Conservation (phyloP, 2,329 filamentous ascomycete species). For the Penicillium rolfsii region DNA sequence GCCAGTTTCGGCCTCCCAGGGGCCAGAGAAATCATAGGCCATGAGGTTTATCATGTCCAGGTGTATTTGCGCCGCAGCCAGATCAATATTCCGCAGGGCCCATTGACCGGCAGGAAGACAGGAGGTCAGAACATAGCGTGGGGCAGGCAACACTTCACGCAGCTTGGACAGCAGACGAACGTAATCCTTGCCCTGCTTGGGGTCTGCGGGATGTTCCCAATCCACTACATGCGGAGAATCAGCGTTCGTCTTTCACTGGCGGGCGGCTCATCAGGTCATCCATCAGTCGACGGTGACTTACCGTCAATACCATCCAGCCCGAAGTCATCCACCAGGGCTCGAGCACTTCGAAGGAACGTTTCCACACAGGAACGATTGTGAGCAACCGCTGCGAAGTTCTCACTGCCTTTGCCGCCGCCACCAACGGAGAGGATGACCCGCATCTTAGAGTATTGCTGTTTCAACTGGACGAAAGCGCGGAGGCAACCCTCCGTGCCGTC, state of each 20-base stretch:
- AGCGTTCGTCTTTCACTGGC: neutral
- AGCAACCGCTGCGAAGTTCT: conserved; percentile 70
- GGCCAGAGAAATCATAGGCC: conserved; percentile 77
- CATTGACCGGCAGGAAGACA: conserved; percentile 70
- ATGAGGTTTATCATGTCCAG: conserved; percentile 78
- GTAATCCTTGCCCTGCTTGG: conserved; percentile 70
- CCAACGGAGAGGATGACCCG: conserved; percentile 79
- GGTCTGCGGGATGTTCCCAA: conserved; percentile 75
- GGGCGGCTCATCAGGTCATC: too few relatives aligned
- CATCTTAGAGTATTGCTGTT: conserved; percentile 69
- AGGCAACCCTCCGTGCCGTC: conserved; percentile 73
- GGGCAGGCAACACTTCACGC: conserved; percentile 68
- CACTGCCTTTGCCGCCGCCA: conserved; percentile 65
- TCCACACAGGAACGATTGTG: conserved; percentile 63
- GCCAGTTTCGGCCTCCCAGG: conserved; percentile 68
- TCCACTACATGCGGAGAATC: conserved; percentile 61
- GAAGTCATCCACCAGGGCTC: conserved; percentile 69
- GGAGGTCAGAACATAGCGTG: conserved; percentile 70
- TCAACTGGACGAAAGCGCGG: conserved; percentile 72
- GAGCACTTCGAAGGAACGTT: conserved; percentile 70
- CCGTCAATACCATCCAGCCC: conserved; percentile 77
- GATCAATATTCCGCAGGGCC: conserved; percentile 70
- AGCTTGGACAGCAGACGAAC: conserved; percentile 68
- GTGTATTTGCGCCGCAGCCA: conserved; percentile 64
- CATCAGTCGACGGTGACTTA: conserved; percentile 46